Percentiles rank a stretch among this genome's conserved stretches.
Evolutionary conservation across 148 eudicot genomes (phyloP).

Genomic region (Arbutus unedo): DNA sequence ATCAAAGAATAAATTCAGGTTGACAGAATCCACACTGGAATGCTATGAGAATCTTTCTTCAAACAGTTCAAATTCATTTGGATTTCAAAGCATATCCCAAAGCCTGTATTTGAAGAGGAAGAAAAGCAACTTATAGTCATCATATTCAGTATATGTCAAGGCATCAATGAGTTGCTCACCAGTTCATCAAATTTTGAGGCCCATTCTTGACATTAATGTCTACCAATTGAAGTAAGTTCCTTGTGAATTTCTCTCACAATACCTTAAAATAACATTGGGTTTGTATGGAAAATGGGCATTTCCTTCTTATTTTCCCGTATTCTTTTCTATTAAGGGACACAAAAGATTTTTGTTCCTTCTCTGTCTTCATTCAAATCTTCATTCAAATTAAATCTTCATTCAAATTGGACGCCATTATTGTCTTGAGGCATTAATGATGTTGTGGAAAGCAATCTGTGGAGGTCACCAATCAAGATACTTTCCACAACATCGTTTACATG

Average conservation of each 20-base stretch:
- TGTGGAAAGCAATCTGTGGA: neutral
- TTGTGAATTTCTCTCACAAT: neutral
- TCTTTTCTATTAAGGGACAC: neutral
- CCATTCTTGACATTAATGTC: slow-evolving; percentile 1
- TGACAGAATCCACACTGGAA: neutral
- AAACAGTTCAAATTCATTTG: neutral
- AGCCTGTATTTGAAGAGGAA: neutral
- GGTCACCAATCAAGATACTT: neutral
- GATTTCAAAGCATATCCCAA: neutral
- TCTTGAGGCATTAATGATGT: too few species aligned
- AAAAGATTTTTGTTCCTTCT: neutral
- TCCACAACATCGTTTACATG: neutral
- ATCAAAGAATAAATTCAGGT: neutral
- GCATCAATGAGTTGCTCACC: neutral
- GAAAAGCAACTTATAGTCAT: neutral
- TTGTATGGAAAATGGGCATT: neutral
- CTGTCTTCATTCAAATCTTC: neutral
- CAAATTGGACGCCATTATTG: too few species aligned
- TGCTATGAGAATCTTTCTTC: neutral
- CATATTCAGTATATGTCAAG: neutral
- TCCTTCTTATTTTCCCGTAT: neutral
- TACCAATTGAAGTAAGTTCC: neutral
- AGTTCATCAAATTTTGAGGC: neutral
- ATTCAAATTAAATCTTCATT: too few species aligned
- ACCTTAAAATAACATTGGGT: neutral